Base-by-base conservation (phyloP, 1,284 basidiomycete genomes). In the Heliocybe sulcata region DNA sequence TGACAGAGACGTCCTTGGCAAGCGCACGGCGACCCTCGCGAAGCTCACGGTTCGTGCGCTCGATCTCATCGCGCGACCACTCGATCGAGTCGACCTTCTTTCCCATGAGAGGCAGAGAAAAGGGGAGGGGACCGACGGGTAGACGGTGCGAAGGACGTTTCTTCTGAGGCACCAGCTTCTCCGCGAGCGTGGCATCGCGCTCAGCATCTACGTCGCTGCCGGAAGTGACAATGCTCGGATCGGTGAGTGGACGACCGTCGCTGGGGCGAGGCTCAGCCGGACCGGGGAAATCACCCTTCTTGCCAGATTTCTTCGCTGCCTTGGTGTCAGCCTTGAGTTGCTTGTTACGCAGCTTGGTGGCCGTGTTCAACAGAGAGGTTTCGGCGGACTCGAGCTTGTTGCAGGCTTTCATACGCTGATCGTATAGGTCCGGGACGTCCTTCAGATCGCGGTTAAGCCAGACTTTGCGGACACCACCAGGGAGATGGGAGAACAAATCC, bases 1-100 rank as follows among this genome's bases (percentile, higher is more conserved):
- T 52, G 14, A n/a, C 55, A 60, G 6, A 63, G 25, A 72, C 64
- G 50, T 72, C 71, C 26, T 60, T 51, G 2, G 64, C 65, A n/a
- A 71, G 67, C 22, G 60, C 56, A 23, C 60, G 64, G 16, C 83
- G 76, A 16, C 74, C 80, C 59, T 77, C 73, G 1, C 77, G 76
- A 45, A 91, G 71, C 3, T 78, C 61, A 33, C 65, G 63, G 29
- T 75, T 82, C 53, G 82, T 82, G 2, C 71, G 66, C 3, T 73
- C 69, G 53, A 94, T 84, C 64, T 92, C 83, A 29, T 77, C 70
- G 31, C 94, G 82, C 50, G 86, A 85, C 94, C 94, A 98, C 1
- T 93, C 85, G 65, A 99, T 94, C 1, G 86, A 80, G 71, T 99
- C 96, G 2, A 95, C 92, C 70, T 96, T 92, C 67, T 92, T 70